Percentiles rank a stretch among this genome's conserved stretches.
Conservation (phyloP, 805 yeast species). For the Starmerella floris region DNA sequence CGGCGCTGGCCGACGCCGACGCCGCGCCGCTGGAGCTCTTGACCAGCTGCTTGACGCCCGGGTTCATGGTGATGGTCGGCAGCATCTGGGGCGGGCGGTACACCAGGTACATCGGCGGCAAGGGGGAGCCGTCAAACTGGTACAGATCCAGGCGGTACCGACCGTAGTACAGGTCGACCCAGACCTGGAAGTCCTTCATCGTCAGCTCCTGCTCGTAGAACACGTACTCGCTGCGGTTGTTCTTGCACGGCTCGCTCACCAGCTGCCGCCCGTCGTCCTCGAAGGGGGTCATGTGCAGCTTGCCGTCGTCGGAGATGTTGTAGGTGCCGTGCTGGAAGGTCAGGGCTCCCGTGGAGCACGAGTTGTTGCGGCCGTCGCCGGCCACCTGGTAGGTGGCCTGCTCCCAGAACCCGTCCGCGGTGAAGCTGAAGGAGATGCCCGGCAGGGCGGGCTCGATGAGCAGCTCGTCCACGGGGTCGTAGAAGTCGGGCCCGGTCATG, state of each 20-base stretch:
- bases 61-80: constrained; percentile 83
- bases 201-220: constrained; percentile 58
- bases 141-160: constrained; percentile 59
- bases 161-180: constrained; percentile 71
- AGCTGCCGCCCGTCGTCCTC: constrained; percentile 87
- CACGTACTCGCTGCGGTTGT: constrained; percentile 39
- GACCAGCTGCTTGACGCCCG: constrained; percentile 35
- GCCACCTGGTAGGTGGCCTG: constrained; percentile 71
- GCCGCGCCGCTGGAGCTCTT: not conserved
- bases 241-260: constrained; percentile 66
- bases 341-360: constrained; percentile 71
- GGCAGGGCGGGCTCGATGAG: constrained; percentile 92
- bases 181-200: constrained; percentile 45
- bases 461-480: constrained; percentile 90
- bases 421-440: constrained; percentile 85
- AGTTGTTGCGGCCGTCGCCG: constrained; percentile 36
- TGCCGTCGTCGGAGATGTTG: constrained; percentile 46
- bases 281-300: constrained; percentile 57
- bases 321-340: constrained; percentile 86
- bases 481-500: constrained; percentile 87
- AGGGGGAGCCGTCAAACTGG: constrained; percentile 56
- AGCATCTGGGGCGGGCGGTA: constrained; percentile 93
- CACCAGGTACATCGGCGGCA: constrained; percentile 83
- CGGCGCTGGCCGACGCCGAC: not conserved
- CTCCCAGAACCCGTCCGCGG: constrained; percentile 82